Evolutionary conservation across 345 rosid species (phyloP).

Genomic region (Heritiera littoralis): DNA sequence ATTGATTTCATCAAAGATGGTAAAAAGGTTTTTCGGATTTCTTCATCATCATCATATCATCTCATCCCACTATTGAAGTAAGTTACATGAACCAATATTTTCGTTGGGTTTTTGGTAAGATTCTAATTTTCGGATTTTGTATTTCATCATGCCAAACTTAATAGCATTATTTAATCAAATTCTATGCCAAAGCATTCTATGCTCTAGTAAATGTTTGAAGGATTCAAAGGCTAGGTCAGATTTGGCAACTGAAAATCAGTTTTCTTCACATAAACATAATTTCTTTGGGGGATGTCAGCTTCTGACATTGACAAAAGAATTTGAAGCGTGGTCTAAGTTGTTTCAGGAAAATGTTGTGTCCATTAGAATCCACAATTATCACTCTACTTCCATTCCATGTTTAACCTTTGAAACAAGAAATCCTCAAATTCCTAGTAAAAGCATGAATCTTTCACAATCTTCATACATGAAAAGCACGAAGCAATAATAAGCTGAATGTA

Average conservation of each 20-base stretch:
- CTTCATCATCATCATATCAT: too few relatives aligned
- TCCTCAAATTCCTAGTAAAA: background rate
- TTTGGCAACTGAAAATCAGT: background rate
- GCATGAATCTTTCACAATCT: background rate
- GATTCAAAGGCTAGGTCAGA: background rate
- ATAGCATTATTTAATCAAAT: background rate
- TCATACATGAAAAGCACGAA: background rate
- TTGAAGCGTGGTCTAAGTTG: background rate
- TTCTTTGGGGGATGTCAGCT: background rate
- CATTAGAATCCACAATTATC: background rate
- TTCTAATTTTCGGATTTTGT: too few relatives aligned
- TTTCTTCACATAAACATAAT: background rate
- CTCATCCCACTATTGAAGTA: too few relatives aligned
- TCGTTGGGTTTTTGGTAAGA: background rate
- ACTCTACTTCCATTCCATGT: background rate
- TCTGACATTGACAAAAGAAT: background rate
- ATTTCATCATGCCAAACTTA: too few relatives aligned
- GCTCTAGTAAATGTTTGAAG: background rate
- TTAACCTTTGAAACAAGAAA: background rate
- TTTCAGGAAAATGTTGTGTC: background rate
- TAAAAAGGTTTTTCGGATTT: too few relatives aligned
- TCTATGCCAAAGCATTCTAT: background rate
- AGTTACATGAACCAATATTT: too few relatives aligned
- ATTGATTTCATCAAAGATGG: too few relatives aligned
- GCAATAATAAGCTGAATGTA: background rate